A percentile compares a stretch with the other conserved stretches of the same genome.
Evolutionary conservation across 257 asterid genomes (phyloP).

Genomic region (Primulina huaijiensis): DNA sequence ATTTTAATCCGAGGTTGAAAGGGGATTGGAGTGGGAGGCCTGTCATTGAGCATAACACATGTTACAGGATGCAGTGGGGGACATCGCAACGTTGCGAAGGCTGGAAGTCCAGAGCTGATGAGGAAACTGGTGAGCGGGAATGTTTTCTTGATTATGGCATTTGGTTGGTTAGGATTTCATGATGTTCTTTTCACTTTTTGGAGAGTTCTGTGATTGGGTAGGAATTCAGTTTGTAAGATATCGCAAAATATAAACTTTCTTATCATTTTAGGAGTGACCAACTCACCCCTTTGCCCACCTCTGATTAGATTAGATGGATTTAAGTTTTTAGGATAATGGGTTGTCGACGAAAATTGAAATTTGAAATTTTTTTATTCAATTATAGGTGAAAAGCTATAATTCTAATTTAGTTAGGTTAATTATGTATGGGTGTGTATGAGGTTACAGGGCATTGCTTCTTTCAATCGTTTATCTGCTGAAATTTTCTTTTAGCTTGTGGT

Average conservation of each 20-base stretch:
- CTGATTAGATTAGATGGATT: not conserved
- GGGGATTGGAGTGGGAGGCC: slow-evolving; percentile 99
- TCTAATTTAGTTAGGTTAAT: slow-evolving; percentile 8
- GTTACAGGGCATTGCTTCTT: slow-evolving; percentile 10
- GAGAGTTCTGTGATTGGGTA: not conserved
- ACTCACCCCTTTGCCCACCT: not conserved
- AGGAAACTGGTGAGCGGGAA: slow-evolving; percentile 76
- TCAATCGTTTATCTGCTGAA: not conserved
- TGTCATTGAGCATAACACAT: slow-evolving; percentile 87
- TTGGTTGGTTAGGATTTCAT: slow-evolving; percentile 19
- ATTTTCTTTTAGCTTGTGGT: not conserved
- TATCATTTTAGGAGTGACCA: not conserved
- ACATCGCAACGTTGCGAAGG: slow-evolving; percentile 87
- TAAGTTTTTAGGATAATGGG: not conserved
- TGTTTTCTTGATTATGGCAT: slow-evolving; percentile 2
- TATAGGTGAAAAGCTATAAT: slow-evolving; percentile 16
- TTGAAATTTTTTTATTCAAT: slow-evolving; percentile 1
- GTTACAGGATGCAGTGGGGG: slow-evolving; percentile 98
- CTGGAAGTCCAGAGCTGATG: slow-evolving; percentile 82
- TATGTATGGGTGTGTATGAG: not conserved
- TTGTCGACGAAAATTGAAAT: not conserved
- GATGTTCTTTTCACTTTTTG: slow-evolving; percentile 5
- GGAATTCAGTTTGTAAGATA: not conserved
- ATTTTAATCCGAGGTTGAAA: slow-evolving; percentile 77
- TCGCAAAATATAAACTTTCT: not conserved